phyloP scores from a whole-genome alignment of 352 stramenopile species.

The Thalassiosira mediterranea region DNA sequence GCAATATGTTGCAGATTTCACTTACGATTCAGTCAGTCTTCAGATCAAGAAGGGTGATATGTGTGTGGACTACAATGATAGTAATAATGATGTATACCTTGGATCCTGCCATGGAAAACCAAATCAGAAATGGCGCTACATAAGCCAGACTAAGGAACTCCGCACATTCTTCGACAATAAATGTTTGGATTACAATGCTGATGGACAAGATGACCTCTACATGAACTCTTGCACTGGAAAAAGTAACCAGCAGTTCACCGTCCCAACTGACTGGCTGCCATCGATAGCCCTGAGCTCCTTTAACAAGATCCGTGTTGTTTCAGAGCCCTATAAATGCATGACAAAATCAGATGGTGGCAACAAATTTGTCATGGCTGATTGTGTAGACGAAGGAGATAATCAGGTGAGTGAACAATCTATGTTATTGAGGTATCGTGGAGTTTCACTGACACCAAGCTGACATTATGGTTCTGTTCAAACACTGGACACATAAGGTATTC shows the following conservation, averaged over 20 bases:
- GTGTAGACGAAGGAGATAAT: too few relatives aligned
- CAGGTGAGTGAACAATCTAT: too few relatives aligned
- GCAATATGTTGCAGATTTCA: too few relatives aligned
- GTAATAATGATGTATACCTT: neutral
- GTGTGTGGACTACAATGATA: neutral
- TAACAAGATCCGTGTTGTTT: neutral
- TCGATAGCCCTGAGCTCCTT: neutral
- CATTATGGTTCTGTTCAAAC: too few relatives aligned
- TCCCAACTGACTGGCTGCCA: neutral
- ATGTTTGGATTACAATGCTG: neutral
- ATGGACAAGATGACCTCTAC: neutral
- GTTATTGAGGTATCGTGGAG: too few relatives aligned
- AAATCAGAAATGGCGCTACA: neutral
- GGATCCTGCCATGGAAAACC: neutral
- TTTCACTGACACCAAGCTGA: too few relatives aligned
- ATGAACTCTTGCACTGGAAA: neutral
- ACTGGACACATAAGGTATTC: too few relatives aligned
- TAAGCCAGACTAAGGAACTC: neutral
- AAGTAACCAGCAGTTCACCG: neutral
- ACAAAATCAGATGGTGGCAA: too few relatives aligned
- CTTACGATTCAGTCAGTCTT: neutral
- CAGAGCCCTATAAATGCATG: neutral
- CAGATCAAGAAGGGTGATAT: neutral
- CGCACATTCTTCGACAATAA: neutral
- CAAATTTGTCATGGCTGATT: too few relatives aligned